Evolutionary conservation across 495 filamentous ascomycete genomes (phyloP).

Genomic region (Penicillium egyptiacum): DNA sequence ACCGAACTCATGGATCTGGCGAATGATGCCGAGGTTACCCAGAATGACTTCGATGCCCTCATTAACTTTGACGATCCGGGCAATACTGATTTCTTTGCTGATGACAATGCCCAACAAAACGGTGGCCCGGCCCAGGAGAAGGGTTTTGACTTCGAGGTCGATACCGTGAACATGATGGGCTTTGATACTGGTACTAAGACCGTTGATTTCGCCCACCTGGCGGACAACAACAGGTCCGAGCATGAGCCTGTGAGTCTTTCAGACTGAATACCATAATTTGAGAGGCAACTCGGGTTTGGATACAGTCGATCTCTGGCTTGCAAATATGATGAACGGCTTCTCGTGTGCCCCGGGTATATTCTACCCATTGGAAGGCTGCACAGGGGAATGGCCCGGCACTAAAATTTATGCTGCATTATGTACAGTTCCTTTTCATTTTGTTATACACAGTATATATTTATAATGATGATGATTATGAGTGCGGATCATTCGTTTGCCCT

Average conservation of each 20-base stretch:
- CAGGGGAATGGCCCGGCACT: neutral
- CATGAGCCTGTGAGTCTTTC: neutral
- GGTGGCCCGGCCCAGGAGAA: constrained; percentile 17
- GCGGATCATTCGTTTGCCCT: constrained; percentile 4
- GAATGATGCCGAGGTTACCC: constrained; percentile 50
- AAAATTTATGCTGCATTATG: constrained; percentile 9
- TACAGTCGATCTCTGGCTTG: neutral
- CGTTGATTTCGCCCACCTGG: constrained; percentile 28
- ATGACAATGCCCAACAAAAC: constrained; percentile 25
- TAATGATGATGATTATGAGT: constrained; percentile 17
- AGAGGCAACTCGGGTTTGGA: neutral
- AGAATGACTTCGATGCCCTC: constrained; percentile 51
- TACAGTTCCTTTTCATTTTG: constrained; percentile 8
- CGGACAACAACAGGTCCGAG: constrained; percentile 12
- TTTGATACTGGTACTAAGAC: constrained; percentile 35
- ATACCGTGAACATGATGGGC: constrained; percentile 31
- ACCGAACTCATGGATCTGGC: constrained; percentile 49
- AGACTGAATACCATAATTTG: neutral
- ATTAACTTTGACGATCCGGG: constrained; percentile 50
- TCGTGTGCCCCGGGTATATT: neutral
- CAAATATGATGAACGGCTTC: neutral
- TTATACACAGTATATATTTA: constrained; percentile 12
- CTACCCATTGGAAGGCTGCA: neutral
- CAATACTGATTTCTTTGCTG: constrained; percentile 39
- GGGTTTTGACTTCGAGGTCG: constrained; percentile 29